A percentile compares a stretch with the other conserved stretches of the same genome.
Evolutionary conservation across 2,329 filamentous ascomycete species (phyloP).

Genomic region (Pseudocercospora cruenta): DNA sequence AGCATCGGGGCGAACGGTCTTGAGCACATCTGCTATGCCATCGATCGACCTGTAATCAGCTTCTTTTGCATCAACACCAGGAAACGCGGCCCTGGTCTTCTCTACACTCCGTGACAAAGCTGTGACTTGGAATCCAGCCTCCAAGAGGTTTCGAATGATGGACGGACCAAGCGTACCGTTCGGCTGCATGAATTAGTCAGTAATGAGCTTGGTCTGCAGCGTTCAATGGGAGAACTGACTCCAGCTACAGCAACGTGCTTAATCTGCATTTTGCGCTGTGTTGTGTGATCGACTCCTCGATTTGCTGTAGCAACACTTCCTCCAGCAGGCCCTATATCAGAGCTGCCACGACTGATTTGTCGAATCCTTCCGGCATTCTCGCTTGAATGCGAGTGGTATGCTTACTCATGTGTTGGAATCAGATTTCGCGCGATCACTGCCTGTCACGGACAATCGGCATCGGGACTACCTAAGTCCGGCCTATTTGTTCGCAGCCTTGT

Average conservation of each 20-base stretch:
- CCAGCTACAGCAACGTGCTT: constrained; percentile 12
- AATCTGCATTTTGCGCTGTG: neutral
- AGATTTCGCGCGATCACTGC: too few species aligned
- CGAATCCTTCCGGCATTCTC: too few species aligned
- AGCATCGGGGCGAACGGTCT: constrained; percentile 36
- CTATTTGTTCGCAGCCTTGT: neutral
- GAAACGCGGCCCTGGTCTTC: constrained; percentile 67
- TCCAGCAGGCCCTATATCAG: too few species aligned
- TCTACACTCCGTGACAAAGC: constrained; percentile 32
- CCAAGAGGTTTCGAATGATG: constrained; percentile 42
- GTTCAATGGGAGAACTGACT: neutral
- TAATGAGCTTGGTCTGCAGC: neutral
- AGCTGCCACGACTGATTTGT: too few species aligned
- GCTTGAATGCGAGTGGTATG: too few species aligned
- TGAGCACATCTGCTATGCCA: constrained; percentile 36
- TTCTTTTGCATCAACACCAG: constrained; percentile 59
- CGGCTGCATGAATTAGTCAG: constrained; percentile 3
- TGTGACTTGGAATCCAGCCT: constrained; percentile 36
- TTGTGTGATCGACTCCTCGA: too few species aligned
- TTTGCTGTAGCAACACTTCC: too few species aligned
- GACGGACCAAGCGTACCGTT: constrained; percentile 37
- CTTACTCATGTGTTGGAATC: too few species aligned
- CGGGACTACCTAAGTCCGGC: too few species aligned
- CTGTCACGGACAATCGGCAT: too few species aligned
- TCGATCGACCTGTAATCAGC: constrained; percentile 35